Conservation (phyloP, 2,329 filamentous ascomycete genomes). For the Penicillium sp. region DNA sequence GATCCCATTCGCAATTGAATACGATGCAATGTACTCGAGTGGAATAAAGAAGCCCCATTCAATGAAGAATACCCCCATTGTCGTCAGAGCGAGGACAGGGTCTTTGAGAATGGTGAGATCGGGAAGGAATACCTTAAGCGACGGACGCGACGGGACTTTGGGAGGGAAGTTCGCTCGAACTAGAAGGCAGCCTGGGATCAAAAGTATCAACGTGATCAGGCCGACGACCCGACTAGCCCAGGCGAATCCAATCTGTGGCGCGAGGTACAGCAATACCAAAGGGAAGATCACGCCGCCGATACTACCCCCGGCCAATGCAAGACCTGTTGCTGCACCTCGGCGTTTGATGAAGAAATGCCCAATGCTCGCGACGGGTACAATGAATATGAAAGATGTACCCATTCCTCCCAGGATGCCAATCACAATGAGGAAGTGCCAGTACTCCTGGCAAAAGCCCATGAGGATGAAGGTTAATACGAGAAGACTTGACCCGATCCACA, state of each 20-base stretch:
- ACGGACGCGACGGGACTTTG: slow-evolving; percentile 10
- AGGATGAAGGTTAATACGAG: slow-evolving; percentile 35
- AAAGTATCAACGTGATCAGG: slow-evolving; percentile 15
- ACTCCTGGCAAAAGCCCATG: slow-evolving; percentile 16
- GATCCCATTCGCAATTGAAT: slow-evolving; percentile 30
- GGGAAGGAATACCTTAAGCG: slow-evolving; percentile 18
- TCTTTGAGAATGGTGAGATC: slow-evolving; percentile 17
- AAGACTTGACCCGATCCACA: slow-evolving; percentile 14
- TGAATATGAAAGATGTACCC: slow-evolving; percentile 21
- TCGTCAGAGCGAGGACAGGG: slow-evolving; percentile 24
- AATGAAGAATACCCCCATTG: slow-evolving; percentile 34
- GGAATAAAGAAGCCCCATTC: slow-evolving; percentile 41
- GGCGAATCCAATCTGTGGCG: slow-evolving; percentile 16
- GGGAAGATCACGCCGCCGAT: slow-evolving; percentile 25
- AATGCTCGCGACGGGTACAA: slow-evolving; percentile 20
- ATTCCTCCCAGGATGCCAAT: slow-evolving; percentile 17
- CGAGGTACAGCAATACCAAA: slow-evolving; percentile 17
- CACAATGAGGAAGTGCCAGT: slow-evolving; percentile 22
- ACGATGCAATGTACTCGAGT: slow-evolving; percentile 37
- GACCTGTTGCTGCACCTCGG: slow-evolving; percentile 18
- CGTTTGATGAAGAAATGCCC: slow-evolving; percentile 17
- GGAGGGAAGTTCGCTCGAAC: slow-evolving; percentile 14
- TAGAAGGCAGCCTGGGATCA: slow-evolving; percentile 17
- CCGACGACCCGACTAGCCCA: slow-evolving; percentile 21
- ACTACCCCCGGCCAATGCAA: slow-evolving; percentile 18